Base-by-base conservation (phyloP, 805 yeast genomes). In the Ogataea dorogensis region DNA sequence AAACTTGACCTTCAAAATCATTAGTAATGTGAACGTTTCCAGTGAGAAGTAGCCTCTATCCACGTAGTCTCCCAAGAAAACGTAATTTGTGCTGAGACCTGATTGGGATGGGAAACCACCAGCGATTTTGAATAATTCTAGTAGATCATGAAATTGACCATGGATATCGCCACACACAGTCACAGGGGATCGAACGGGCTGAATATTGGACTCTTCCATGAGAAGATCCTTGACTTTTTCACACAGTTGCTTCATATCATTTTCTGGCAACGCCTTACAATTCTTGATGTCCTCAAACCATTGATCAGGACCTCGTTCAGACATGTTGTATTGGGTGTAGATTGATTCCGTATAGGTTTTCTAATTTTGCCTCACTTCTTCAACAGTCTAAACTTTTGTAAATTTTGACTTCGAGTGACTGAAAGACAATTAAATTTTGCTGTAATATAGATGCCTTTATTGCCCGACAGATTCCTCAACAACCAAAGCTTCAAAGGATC, bases 91-190 rank as follows among this genome's bases (percentile, higher is more conserved):
- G 32, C 58, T 53, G 15, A 56, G 31, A 43, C 65, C 68, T 3
- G 61, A 46, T 35, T 82, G 80, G 40, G 80, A 80, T 0, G 98
- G 98, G 47, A 89, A 75, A 13, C 98, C 98, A 28, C 98, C 98
- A 17, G 88, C 76, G 9, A 89, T 82, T 49, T 95, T 71, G 63
- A 93, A 93, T 17, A 91, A 70, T 60, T 93, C 97, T 44, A 91
- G 65, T 43, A 91, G 70, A 61, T 91, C 98, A 59, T 91, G 98
- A 61, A 91, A 91, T 61, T 91, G 98, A 4, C 98, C 98, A 63
- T 91, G 98, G 52, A 91, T 93, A 64, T 91, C 98, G 56, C 95
- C 97, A 67, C 96, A 88, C 1, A 88, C 96, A 0, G 96, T 87
- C 5, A 88, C 97, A 1, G 97, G 97, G 18, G 87, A 77, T 54